Percentiles rank a stretch among this genome's conserved stretches.
These are phyloP conservation scores for Malania oleifera DNA, from an alignment of 164 flowering plant species.

Conservation along the genomic window DNA sequence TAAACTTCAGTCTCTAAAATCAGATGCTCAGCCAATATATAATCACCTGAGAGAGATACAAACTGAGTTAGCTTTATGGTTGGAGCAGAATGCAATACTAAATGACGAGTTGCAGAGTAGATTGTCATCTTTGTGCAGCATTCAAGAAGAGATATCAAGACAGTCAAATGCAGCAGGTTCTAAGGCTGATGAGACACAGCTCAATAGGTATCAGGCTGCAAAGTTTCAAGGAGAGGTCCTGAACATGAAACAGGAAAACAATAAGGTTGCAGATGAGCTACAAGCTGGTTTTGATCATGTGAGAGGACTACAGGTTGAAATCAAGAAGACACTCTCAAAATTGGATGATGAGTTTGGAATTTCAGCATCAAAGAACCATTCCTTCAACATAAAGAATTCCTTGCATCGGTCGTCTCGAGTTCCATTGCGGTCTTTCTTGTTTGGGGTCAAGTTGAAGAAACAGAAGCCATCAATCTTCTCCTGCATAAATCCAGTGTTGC, in stretches of 20 bases:
- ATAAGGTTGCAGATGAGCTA: conserved; percentile 51
- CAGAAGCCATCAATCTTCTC: conserved; percentile 52
- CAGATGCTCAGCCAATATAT: conserved; percentile 47
- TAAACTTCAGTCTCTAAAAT: conserved; percentile 18
- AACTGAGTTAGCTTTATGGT: conserved; percentile 54
- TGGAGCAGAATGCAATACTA: conserved; percentile 47
- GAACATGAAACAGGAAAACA: conserved; percentile 75
- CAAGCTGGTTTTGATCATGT: conserved; percentile 48
- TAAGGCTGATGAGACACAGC: conserved; percentile 18
- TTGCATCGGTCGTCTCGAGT: conserved; percentile 28
- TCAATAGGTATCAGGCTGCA: conserved; percentile 50
- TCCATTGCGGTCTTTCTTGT: conserved; percentile 64
- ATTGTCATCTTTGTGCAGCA: conserved; percentile 34
- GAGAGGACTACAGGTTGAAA: conserved; percentile 33
- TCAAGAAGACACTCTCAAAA: conserved; percentile 32
- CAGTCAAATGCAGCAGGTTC: conserved; percentile 11
- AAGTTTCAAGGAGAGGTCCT: conserved; percentile 72
- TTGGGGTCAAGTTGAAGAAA: conserved; percentile 59
- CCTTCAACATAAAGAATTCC: conserved; percentile 10
- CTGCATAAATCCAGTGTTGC: conserved; percentile 50
- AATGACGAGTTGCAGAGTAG: conserved; percentile 53
- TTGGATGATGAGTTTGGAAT: conserved; percentile 43
- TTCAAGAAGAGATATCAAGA: conserved; percentile 51
- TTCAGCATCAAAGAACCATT: conserved; percentile 21
- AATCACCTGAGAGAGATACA: conserved; percentile 61